Evolutionary conservation across 2,329 filamentous ascomycete species (phyloP), one percentile per base, ranked within the genome.

Genomic region (Monilinia laxa): DNA sequence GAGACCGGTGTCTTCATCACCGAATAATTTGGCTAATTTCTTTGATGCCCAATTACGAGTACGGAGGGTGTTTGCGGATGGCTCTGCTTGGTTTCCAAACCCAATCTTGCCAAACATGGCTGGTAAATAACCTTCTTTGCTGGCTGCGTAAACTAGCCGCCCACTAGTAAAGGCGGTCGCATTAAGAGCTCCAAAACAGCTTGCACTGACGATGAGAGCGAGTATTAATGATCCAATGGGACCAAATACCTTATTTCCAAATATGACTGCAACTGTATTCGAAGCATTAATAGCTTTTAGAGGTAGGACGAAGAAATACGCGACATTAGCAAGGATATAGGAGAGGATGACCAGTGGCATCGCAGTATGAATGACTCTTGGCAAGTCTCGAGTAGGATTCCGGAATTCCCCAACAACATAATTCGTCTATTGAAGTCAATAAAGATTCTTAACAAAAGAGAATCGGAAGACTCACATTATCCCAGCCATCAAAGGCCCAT

Each of bases 401-500:
- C 93, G 90, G 81, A 99, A 98, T 79, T 99, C 95, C 73, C 93
- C 95, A 0, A 96, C 93, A 9, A 99, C 95, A 75, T 97, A 99
- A 79, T 97, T 99, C 70, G 94, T 96, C 92, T 95, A 70, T 12
- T 28, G 55, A 47, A 51, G 70, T 78, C 71, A 79, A 74, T 65
- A 70, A 18, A 56, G 3, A 11, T 18, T 25, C 12, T 42, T 6
- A 31, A 23, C 9, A 20, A 35, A 49, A 40, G n/a, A 65, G 38
- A 9, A 31, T 35, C 54, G 12, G 12, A n/a, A 59, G 45, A 82
- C 90, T 81, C 80, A 95, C 92, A 78, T 99, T 99, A 77, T 99
- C 95, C 95, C 95, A 99, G 40, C 95, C 95, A 76, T 99, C 95
- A 79, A 95, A 99, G 0, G 95, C 95, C 95, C 95, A 99, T 6